phyloP scores from a whole-genome alignment of 1,139 yeast genomes.

The Suhomyces chickasaworum region DNA sequence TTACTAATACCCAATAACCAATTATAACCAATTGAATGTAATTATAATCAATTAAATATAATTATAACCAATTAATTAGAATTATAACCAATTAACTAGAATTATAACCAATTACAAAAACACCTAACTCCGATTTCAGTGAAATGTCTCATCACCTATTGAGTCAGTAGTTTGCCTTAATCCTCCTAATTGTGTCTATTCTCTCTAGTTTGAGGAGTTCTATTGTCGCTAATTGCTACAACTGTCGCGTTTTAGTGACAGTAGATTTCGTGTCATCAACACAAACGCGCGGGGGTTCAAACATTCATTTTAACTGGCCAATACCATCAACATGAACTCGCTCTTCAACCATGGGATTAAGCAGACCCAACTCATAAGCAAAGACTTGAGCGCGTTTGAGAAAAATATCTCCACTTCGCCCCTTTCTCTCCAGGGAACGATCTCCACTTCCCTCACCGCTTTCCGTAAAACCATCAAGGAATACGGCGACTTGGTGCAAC shows the following conservation, averaged over 20 bases:
- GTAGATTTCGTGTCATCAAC: neutral
- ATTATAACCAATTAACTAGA: too few relatives aligned
- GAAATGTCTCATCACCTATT: too few relatives aligned
- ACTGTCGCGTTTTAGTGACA: neutral
- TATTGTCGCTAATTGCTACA: neutral
- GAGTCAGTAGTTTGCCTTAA: too few relatives aligned
- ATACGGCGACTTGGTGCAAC: slow-evolving; percentile 64
- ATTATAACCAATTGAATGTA: too few relatives aligned
- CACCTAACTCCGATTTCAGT: too few relatives aligned
- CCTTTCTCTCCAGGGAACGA: slow-evolving; percentile 76
- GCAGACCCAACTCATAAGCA: slow-evolving; percentile 72
- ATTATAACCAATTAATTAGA: too few relatives aligned
- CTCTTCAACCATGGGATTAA: slow-evolving; percentile 86
- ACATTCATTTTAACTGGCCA: neutral
- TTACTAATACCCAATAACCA: too few relatives aligned
- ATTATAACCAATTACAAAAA: too few relatives aligned
- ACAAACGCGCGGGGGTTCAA: slow-evolving; percentile 2
- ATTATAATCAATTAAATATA: too few relatives aligned
- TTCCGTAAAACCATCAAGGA: slow-evolving; percentile 77
- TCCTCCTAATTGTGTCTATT: too few relatives aligned
- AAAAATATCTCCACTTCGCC: slow-evolving; percentile 69
- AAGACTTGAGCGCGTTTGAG: slow-evolving; percentile 70
- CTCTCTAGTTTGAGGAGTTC: neutral
- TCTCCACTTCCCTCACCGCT: slow-evolving; percentile 78
- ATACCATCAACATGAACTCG: slow-evolving; percentile 54